Evolutionary conservation across 306 rosid genomes (phyloP).

Genomic region (Canavalia ensiformis): DNA sequence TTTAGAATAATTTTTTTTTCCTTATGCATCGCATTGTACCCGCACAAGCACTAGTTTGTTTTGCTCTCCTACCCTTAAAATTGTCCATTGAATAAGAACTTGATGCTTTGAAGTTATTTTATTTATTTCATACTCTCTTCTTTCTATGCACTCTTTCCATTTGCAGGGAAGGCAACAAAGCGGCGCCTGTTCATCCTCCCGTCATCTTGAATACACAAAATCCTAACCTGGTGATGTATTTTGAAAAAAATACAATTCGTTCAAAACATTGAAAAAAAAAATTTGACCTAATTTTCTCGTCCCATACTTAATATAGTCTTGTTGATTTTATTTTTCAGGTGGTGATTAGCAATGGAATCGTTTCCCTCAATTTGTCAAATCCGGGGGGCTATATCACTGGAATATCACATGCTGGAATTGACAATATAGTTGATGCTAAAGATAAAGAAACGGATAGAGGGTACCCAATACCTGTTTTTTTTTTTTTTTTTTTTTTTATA

Average conservation of each 20-base stretch:
- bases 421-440: constrained; percentile 56
- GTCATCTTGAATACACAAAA: constrained; percentile 13
- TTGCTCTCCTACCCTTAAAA: no score
- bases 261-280: neutral
- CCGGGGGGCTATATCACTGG: constrained; percentile 70
- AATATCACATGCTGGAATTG: constrained; percentile 59
- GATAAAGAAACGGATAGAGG: constrained; percentile 63
- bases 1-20: no score
- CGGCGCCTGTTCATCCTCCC: neutral
- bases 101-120: neutral
- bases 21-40: no score
- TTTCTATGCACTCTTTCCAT: neutral
- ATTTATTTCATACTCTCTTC: neutral
- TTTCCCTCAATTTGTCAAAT: constrained; percentile 57
- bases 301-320: no score
- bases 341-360: constrained; percentile 69
- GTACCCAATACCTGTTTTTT: constrained; percentile 41
- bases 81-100: neutral
- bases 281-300: no score
- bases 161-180: constrained; percentile 26
- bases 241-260: neutral
- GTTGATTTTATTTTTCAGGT: constrained; percentile 54
- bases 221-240: constrained; percentile 13
- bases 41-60: no score
- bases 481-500: neutral